Percentiles rank a stretch among this genome's conserved stretches.
phyloP scores from a whole-genome alignment of 352 stramenopile species.

The Phytopythium aichiense region DNA sequence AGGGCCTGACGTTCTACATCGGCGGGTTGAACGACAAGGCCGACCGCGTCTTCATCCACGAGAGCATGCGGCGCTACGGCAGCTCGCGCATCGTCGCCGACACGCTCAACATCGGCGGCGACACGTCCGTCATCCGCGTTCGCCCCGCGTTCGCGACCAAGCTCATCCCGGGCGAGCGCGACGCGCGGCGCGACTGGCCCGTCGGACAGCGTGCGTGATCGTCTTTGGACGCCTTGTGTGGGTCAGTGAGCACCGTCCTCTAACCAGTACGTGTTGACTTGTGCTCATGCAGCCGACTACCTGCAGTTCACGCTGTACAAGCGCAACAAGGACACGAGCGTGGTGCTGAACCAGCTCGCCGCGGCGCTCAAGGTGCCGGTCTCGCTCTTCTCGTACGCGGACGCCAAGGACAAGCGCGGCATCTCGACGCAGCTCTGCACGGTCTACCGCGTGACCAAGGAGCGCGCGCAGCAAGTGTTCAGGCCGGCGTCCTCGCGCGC shows the following conservation, averaged over 20 bases:
- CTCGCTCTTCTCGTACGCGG: conserved; percentile 88
- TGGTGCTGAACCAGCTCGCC: conserved; percentile 74
- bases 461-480: conserved; percentile 49
- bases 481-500: conserved; percentile 26
- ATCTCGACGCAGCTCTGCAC: conserved; percentile 96
- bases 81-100: conserved; percentile 80
- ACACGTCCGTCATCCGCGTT: conserved; percentile 71
- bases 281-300: conserved; percentile 76
- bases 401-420: conserved; percentile 96
- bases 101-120: conserved; percentile 82
- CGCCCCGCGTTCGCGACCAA: conserved; percentile 31
- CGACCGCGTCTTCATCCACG: conserved; percentile 86
- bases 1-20: conserved; percentile 70
- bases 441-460: conserved; percentile 67
- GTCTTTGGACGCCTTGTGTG: not conserved
- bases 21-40: conserved; percentile 83
- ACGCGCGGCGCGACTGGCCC: conserved; percentile 60
- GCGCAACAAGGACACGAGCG: conserved; percentile 93
- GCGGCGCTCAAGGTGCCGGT: conserved; percentile 62
- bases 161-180: conserved; percentile 48
- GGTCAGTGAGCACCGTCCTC: not conserved
- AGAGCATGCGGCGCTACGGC: conserved; percentile 83
- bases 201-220: conserved; percentile 59
- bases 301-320: conserved; percentile 96
- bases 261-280: not conserved